phyloP scores from a whole-genome alignment of 768 basidiomycete species.

The Rhodotorula diobovata region DNA sequence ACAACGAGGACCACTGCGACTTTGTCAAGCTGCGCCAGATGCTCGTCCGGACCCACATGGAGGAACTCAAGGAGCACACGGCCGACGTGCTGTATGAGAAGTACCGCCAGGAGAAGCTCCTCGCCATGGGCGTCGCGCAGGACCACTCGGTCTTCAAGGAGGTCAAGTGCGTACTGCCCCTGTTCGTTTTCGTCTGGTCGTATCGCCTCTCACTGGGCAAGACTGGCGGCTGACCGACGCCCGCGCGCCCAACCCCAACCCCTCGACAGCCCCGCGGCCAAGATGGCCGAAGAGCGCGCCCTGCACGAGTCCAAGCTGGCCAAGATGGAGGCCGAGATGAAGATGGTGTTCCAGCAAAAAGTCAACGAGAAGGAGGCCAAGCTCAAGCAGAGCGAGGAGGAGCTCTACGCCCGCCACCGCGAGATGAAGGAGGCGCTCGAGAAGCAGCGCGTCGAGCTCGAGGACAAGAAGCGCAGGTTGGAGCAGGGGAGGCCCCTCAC shows the following conservation, averaged over 20 bases:
- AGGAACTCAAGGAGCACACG: conserved; percentile 95
- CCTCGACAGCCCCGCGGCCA: conserved; percentile 92
- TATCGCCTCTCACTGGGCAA: too few species aligned
- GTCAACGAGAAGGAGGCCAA: conserved; percentile 99
- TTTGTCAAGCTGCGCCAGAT: conserved; percentile 99
- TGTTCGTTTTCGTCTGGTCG: neutral
- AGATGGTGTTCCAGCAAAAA: conserved; percentile 97
- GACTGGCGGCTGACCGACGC: too few species aligned
- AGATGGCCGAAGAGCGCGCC: conserved; percentile 91
- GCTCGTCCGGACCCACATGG: conserved; percentile 99
- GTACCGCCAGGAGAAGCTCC: conserved; percentile 92
- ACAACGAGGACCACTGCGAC: conserved; percentile 98
- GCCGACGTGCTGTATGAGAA: conserved; percentile 95
- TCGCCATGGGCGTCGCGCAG: conserved; percentile 96
- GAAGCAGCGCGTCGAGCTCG: conserved; percentile 89
- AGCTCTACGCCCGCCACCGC: conserved; percentile 94
- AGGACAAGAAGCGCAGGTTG: conserved; percentile 87
- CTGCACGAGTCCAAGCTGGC: conserved; percentile 94
- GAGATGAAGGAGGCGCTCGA: conserved; percentile 99
- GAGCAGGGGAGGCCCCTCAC: conserved; percentile 92
- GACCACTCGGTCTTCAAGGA: conserved; percentile 98
- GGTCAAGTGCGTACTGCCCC: conserved; percentile 71
- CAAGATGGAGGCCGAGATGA: conserved; percentile 99
- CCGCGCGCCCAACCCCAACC: too few species aligned
- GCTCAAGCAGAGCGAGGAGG: conserved; percentile 97